phyloP scores from a whole-genome alignment of 345 rosid species.

The Salix caprea region DNA sequence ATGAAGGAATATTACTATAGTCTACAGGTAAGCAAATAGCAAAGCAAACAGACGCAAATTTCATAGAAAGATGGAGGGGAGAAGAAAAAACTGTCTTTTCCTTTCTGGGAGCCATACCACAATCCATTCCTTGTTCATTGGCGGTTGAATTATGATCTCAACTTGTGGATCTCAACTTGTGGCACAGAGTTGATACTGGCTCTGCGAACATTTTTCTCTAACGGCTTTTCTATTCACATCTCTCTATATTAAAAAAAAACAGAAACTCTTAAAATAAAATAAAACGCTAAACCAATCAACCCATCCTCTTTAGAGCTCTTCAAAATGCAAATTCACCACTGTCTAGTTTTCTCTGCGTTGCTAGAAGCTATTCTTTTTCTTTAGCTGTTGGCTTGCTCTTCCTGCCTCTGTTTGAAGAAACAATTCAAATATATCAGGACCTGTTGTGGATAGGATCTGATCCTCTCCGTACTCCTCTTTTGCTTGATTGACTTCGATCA shows the following conservation, averaged over 20 bases:
- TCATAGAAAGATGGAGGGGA: slow-evolving; percentile 11
- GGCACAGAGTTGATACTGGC: slow-evolving; percentile 27
- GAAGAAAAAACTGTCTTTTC: slow-evolving; percentile 18
- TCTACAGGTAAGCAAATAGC: slow-evolving; percentile 15
- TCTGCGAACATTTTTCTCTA: slow-evolving; percentile 23
- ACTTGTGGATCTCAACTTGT: slow-evolving; percentile 34
- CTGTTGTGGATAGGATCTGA: slow-evolving; percentile 92
- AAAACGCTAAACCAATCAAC: slow-evolving; percentile 37
- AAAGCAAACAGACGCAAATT: slow-evolving; percentile 24
- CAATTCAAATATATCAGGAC: slow-evolving; percentile 25
- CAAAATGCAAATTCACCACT: slow-evolving; percentile 15
- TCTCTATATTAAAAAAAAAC: slow-evolving; percentile 21
- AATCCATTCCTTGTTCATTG: slow-evolving; percentile 18
- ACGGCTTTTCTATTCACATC: slow-evolving; percentile 38
- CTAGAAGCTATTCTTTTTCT: slow-evolving; percentile 26
- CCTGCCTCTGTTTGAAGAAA: slow-evolving; percentile 19
- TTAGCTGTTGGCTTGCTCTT: slow-evolving; percentile 19
- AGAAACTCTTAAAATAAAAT: slow-evolving; percentile 14
- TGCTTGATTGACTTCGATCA: slow-evolving; percentile 56
- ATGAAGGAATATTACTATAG: slow-evolving; percentile 32
- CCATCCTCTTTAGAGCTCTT: slow-evolving; percentile 13
- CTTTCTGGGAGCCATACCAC: slow-evolving; percentile 17
- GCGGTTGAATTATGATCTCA: slow-evolving; percentile 24
- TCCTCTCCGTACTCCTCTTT: slow-evolving; percentile 63
- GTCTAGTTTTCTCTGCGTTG: slow-evolving; percentile 26